Evolutionary conservation across 139 green algal species (phyloP), one percentile per base, ranked within the genome.

Genomic region (Haematococcus lacustris): DNA sequence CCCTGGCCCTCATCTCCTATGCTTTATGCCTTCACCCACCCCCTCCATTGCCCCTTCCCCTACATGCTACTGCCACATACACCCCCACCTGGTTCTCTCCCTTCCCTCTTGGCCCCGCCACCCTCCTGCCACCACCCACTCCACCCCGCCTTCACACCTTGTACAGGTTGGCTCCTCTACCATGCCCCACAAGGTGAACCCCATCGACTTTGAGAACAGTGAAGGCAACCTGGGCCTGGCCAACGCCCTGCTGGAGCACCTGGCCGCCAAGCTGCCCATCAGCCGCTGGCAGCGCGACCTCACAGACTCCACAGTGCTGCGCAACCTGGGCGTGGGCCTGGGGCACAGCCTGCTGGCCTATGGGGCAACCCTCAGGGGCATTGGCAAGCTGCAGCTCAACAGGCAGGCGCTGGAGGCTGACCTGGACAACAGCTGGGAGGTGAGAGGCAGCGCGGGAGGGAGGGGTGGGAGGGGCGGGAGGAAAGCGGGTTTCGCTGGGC

Each of bases 181-280:
- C 38, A 98, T 98, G 93, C 93, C 93, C 0, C 93, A 98, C 85
- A 98, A 98, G 83, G 92, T 97, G 3, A 98, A 98, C 83, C 95
- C 96, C 47, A 99, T 98, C 63, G 95, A 99, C 87, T 98, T 99
- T 88, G 94, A 98, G 79, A 99, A 99, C 90, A 90, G 75, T 41
- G 96, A 99, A 85, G 96, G 96, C 75, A 99, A 99, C 86, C 78
- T 97, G 38, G 96, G 96, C 32, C 71, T 99, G 21, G 96, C 93
- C 73, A 99, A 99, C 71, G 89, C 94, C 7, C 59, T 95, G 26
- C 80, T 98, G 83, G 85, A 86, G n/a, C 95, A 99, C 86, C 82
- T 99, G 30, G 80, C 85, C 2, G 80, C 78, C 72, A 98, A 98
- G 89, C 89, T 99, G 78, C 95, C 93, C 73, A 92, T 98, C 78